These are phyloP conservation scores for Didymosphaeria variabile DNA, from an alignment of 2,329 filamentous ascomycete species.

Conservation along the genomic window DNA sequence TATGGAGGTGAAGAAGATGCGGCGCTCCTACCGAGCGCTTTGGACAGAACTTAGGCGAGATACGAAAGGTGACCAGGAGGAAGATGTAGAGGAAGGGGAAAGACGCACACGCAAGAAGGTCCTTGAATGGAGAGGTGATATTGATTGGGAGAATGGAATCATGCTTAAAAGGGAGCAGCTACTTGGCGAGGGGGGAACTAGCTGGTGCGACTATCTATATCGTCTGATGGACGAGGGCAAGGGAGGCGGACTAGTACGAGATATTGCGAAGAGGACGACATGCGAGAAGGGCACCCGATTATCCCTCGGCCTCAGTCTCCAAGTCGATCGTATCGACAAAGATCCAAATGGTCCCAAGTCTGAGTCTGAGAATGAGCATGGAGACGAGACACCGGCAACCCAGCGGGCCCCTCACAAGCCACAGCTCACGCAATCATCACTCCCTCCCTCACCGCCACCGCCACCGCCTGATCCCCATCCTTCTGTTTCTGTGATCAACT, in stretches of 20 bases:
- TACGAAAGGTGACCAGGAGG: not conserved
- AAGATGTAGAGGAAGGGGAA: slow-evolving; percentile 7
- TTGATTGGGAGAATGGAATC: slow-evolving; percentile 10
- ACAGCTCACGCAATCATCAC: not conserved
- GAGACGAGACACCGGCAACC: not conserved
- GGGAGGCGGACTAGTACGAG: not conserved
- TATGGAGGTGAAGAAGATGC: slow-evolving; percentile 8
- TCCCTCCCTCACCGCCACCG: not conserved
- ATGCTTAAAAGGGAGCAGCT: slow-evolving; percentile 5
- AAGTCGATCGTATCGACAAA: not conserved
- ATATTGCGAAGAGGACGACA: not conserved
- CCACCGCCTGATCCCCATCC: slow-evolving; percentile 1
- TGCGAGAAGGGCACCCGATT: not conserved
- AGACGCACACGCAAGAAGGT: not conserved
- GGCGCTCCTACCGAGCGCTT: slow-evolving; percentile 12
- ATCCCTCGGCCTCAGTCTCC: not conserved
- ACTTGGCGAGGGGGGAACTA: slow-evolving; percentile 3
- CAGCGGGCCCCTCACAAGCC: not conserved
- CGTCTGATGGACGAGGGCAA: not conserved
- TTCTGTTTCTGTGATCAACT: not conserved
- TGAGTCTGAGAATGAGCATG: not conserved
- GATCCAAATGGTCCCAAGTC: not conserved
- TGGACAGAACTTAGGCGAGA: slow-evolving; percentile 14
- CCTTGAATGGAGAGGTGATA: slow-evolving; percentile 1
- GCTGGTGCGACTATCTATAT: slow-evolving; percentile 10